Percentiles rank a stretch among this genome's conserved stretches.
Conservation (phyloP, 2,329 filamentous ascomycete species). For the Ascochyta pisi region DNA sequence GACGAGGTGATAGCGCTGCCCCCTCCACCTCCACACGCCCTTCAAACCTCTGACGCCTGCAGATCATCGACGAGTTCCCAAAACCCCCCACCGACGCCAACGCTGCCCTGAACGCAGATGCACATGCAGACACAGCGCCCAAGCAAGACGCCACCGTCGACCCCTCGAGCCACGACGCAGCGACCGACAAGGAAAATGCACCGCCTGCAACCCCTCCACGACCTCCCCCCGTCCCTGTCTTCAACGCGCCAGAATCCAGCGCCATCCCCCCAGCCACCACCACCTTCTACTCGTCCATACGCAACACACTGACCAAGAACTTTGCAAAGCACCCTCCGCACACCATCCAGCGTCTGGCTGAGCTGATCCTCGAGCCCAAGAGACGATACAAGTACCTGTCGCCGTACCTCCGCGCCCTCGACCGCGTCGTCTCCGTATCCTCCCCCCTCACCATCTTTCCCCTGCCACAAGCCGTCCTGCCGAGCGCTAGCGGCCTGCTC, state of each 20-base stretch:
- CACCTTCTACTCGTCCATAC: constrained; percentile 45
- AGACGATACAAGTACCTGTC: constrained; percentile 82
- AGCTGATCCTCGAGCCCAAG: constrained; percentile 79
- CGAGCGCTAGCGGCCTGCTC: constrained; percentile 56
- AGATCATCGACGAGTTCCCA: constrained; percentile 82
- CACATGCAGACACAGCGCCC: constrained; percentile 20
- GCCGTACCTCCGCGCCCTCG: constrained; percentile 87
- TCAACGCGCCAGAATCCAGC: constrained; percentile 44
- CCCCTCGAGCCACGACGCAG: no score
- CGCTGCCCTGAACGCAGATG: constrained; percentile 47
- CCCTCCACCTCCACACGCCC: background rate
- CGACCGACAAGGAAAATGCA: constrained; percentile 72
- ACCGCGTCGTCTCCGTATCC: constrained; percentile 89
- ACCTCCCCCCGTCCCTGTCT: constrained; percentile 51
- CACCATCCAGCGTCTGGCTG: constrained; percentile 88
- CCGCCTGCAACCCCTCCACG: constrained; percentile 55
- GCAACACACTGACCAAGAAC: constrained; percentile 64
- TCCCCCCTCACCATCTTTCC: constrained; percentile 83
- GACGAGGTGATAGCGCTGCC: constrained; percentile 62
- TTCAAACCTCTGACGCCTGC: background rate
- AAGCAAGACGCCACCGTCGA: constrained; percentile 22
- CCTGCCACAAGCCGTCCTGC: constrained; percentile 69
- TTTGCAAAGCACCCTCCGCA: constrained; percentile 84
- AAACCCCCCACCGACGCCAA: constrained; percentile 60
- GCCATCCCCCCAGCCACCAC: constrained; percentile 40